Conservation (phyloP, 2,329 filamentous ascomycete species). For the Biscogniauxia mediterranea region DNA sequence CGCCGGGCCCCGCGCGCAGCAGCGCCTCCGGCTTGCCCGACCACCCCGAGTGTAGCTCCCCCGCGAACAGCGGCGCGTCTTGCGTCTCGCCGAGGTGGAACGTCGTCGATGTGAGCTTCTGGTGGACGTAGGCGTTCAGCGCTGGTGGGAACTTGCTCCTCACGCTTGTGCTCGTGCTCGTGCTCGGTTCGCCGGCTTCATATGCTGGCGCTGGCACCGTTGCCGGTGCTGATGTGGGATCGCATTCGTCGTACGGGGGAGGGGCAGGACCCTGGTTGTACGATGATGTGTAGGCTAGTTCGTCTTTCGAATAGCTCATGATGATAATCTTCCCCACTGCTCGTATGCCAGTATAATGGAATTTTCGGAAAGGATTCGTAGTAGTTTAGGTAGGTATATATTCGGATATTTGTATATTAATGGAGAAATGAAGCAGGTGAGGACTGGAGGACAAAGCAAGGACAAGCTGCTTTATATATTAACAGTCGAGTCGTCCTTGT, state of each 20-base stretch:
- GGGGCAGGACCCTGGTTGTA: not conserved
- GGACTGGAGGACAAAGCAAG: not conserved
- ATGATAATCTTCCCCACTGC: not conserved
- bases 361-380: too few relatives aligned
- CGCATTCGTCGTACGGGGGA: not conserved
- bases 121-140: constrained; percentile 22
- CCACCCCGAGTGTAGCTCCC: constrained; percentile 16
- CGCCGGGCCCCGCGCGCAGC: constrained; percentile 17
- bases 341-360: not conserved
- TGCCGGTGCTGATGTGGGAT: not conserved
- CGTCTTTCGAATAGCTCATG: not conserved
- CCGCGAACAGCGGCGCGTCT: constrained; percentile 19
- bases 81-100: constrained; percentile 22
- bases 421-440: not conserved
- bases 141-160: not conserved
- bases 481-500: not conserved
- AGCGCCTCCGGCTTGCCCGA: constrained; percentile 18
- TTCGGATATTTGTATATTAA: not conserved
- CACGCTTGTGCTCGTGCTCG: not conserved
- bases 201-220: constrained; percentile 10
- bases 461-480: not conserved
- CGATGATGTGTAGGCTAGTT: not conserved
- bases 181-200: constrained; percentile 4
- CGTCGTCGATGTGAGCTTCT: constrained; percentile 7
- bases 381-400: too few relatives aligned